Evolutionary conservation across 495 filamentous ascomycete species (phyloP).

Genomic region (Penicillium samsonianum): DNA sequence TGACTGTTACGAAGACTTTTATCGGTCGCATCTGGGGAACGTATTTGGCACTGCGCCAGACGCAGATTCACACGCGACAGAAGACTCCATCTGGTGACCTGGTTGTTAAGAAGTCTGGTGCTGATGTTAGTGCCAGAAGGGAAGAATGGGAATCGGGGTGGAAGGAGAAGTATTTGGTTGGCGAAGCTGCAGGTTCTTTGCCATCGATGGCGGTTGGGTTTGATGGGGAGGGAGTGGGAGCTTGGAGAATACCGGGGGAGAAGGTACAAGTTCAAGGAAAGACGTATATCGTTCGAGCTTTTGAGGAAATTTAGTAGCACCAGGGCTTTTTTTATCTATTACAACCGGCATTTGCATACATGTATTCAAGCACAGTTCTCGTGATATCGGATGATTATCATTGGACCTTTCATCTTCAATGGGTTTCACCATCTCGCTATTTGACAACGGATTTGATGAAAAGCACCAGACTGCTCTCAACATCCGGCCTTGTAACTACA

Average conservation of each 20-base stretch:
- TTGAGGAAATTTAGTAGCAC: constrained; percentile 27
- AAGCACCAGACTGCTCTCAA: too few species aligned
- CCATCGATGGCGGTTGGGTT: constrained; percentile 30
- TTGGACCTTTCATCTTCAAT: too few species aligned
- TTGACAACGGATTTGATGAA: too few species aligned
- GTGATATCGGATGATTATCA: too few species aligned
- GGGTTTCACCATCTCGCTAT: too few species aligned
- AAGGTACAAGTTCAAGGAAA: constrained; percentile 30
- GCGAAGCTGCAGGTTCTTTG: constrained; percentile 19
- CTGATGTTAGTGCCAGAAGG: constrained; percentile 38
- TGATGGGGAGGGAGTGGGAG: constrained; percentile 21
- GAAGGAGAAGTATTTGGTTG: constrained; percentile 34
- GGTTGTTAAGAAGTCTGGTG: constrained; percentile 29
- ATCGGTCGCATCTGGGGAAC: constrained; percentile 40
- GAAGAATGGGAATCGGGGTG: constrained; percentile 39
- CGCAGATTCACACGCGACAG: constrained; percentile 21
- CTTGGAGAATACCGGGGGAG: constrained; percentile 24
- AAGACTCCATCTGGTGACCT: constrained; percentile 20
- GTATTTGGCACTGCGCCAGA: constrained; percentile 41
- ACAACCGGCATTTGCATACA: background rate
- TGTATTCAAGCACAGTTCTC: too few species aligned
- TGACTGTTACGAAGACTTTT: constrained; percentile 37
- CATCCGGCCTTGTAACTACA: too few species aligned
- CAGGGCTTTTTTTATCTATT: background rate
- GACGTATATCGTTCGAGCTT: constrained; percentile 39